A percentile compares a stretch with the other conserved stretches of the same genome.
These are phyloP conservation scores for Exophiala sp. DNA, from an alignment of 2,329 filamentous ascomycete species.

Conservation along the genomic window DNA sequence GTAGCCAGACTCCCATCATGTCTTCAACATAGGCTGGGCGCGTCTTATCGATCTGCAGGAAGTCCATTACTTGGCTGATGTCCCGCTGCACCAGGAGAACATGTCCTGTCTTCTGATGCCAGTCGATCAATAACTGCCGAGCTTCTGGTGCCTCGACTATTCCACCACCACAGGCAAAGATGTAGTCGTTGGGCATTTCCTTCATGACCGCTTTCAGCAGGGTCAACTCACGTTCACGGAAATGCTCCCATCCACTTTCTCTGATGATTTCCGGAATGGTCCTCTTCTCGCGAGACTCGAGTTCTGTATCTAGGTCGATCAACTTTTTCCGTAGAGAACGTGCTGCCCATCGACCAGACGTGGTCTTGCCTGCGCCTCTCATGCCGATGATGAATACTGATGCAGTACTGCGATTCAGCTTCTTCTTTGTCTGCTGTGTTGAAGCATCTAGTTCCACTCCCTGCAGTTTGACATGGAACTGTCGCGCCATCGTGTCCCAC, in stretches of 20 bases:
- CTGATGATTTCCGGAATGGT: constrained; percentile 85
- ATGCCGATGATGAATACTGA: constrained; percentile 96
- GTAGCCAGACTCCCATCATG: constrained; percentile 84
- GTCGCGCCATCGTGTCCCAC: constrained; percentile 84
- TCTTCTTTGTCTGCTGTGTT: constrained; percentile 36
- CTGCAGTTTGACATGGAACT: constrained; percentile 72
- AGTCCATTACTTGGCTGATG: constrained; percentile 82
- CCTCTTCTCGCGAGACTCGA: constrained; percentile 70
- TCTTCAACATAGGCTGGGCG: constrained; percentile 90
- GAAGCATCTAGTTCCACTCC: constrained; percentile 61
- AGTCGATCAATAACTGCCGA: constrained; percentile 69
- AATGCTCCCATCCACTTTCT: constrained; percentile 78
- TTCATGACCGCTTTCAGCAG: constrained; percentile 70
- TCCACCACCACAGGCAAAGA: constrained; percentile 92
- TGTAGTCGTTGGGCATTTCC: constrained; percentile 69
- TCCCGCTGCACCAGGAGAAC: constrained; percentile 86
- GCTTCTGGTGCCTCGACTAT: constrained; percentile 83
- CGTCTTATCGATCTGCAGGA: constrained; percentile 82
- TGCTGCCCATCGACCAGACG: constrained; percentile 81
- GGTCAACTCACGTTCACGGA: constrained; percentile 73
- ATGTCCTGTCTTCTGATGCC: constrained; percentile 71
- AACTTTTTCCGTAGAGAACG: constrained; percentile 71
- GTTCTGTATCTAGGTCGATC: constrained; percentile 80
- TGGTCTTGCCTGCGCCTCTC: constrained; percentile 96
- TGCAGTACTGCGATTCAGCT: constrained; percentile 44